phyloP scores from a whole-genome alignment of 805 yeast species.

The Wickerhamomyces silvicola region DNA sequence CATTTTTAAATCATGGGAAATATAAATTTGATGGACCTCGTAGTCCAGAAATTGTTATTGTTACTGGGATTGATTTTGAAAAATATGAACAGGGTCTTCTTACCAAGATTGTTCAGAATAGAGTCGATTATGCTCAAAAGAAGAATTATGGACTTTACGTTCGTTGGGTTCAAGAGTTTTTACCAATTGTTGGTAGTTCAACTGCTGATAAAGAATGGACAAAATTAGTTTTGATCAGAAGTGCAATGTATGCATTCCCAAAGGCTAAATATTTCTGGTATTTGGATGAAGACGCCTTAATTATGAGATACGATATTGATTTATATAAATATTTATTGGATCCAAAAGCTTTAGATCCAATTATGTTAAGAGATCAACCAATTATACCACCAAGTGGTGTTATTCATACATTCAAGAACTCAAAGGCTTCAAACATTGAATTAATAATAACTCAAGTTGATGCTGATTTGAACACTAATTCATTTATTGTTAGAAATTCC shows the following conservation, averaged over 20 bases:
- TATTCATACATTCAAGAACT: constrained; percentile 60
- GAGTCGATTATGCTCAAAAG: constrained; percentile 80
- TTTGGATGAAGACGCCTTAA: constrained; percentile 68
- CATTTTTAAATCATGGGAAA: constrained; percentile 62
- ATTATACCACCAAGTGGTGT: constrained; percentile 63
- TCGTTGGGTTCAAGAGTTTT: constrained; percentile 80
- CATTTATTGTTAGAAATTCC: constrained; percentile 68
- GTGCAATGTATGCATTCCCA: constrained; percentile 93
- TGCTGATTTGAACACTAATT: constrained; percentile 54
- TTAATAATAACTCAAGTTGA: constrained; percentile 67
- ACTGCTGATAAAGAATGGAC: constrained; percentile 54
- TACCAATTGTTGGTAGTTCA: constrained; percentile 46
- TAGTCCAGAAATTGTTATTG: constrained; percentile 66
- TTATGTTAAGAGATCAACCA: constrained; percentile 65
- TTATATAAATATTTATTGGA: constrained; percentile 53
- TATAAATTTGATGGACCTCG: constrained; percentile 34
- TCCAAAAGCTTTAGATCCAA: constrained; percentile 53
- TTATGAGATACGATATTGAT: constrained; percentile 64
- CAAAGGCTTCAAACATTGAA: constrained; percentile 46
- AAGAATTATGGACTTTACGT: constrained; percentile 80
- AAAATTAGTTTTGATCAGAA: constrained; percentile 57
- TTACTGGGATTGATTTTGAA: constrained; percentile 73
- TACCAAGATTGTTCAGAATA: constrained; percentile 69
- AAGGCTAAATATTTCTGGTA: constrained; percentile 88
- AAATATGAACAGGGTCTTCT: constrained; percentile 53